Conservation (phyloP, 805 yeast species). For the Wickerhamiella nectarea region DNA sequence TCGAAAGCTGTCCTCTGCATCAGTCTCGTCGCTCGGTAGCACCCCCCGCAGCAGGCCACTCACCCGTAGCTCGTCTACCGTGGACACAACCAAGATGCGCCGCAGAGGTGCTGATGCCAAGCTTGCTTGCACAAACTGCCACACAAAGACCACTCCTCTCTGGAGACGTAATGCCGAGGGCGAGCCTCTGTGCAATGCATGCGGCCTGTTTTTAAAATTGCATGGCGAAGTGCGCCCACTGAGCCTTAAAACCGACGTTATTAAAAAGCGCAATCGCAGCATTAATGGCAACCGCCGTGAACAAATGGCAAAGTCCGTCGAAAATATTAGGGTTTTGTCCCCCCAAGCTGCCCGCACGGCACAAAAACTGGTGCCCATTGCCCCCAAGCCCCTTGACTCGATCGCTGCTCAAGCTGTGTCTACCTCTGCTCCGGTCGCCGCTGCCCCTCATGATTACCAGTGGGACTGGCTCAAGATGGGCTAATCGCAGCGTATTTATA, state of each 20-base stretch:
- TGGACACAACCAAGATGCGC: conserved; percentile 7
- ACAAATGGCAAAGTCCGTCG: not conserved
- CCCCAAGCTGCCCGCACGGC: not conserved
- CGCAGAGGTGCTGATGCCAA: conserved; percentile 10
- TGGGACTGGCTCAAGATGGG: conserved; percentile 12
- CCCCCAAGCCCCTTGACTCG: conserved; percentile 8
- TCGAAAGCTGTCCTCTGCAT: not conserved
- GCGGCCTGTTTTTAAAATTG: conserved; percentile 81
- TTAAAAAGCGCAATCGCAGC: conserved; percentile 73
- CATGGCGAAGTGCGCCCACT: conserved; percentile 94
- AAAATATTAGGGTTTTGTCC: not conserved
- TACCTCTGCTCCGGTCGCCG: not conserved
- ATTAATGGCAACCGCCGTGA: conserved; percentile 7
- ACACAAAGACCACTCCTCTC: conserved; percentile 82
- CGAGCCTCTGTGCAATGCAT: conserved; percentile 89
- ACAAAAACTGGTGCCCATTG: conserved; percentile 9
- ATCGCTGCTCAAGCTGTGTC: not conserved
- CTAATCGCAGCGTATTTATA: not conserved
- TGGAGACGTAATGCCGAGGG: conserved; percentile 95
- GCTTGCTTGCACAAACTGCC: conserved; percentile 66
- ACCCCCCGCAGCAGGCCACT: conserved; percentile 4
- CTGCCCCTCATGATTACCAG: conserved; percentile 1
- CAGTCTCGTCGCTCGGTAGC: not conserved
- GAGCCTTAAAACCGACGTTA: conserved; percentile 86
- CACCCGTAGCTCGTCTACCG: conserved; percentile 2